phyloP scores from a whole-genome alignment of 805 yeast genomes.

The Saturnispora galanensis region DNA sequence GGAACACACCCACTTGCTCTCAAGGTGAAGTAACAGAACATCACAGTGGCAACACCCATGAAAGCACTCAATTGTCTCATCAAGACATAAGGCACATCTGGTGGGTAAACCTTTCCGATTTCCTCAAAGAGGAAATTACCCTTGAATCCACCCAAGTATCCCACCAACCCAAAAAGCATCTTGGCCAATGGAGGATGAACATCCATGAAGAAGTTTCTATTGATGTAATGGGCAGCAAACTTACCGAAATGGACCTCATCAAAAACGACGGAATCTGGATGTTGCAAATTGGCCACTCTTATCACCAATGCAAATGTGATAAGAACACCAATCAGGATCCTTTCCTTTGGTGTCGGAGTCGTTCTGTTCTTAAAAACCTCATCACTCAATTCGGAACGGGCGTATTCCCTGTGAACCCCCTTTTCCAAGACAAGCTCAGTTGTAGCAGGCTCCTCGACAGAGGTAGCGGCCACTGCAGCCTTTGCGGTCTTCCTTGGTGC shows the following conservation, averaged over 20 bases:
- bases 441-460: slow-evolving; percentile 17
- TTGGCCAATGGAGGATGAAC: slow-evolving; percentile 86
- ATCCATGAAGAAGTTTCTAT: slow-evolving; percentile 68
- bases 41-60: slow-evolving; percentile 58
- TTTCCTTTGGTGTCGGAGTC: slow-evolving; percentile 30
- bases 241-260: slow-evolving; percentile 95
- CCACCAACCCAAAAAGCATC: slow-evolving; percentile 67
- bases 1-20: slow-evolving; percentile 66
- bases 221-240: slow-evolving; percentile 83
- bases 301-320: slow-evolving; percentile 38
- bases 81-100: slow-evolving; percentile 47
- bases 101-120: slow-evolving; percentile 58
- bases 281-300: slow-evolving; percentile 50
- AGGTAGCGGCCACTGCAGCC: background rate
- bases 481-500: slow-evolving; percentile 17
- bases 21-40: slow-evolving; percentile 57
- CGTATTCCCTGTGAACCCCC: slow-evolving; percentile 46
- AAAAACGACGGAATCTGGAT: slow-evolving; percentile 84
- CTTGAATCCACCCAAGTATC: slow-evolving; percentile 54
- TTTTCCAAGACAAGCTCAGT: slow-evolving; percentile 37
- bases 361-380: slow-evolving; percentile 33
- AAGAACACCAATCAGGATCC: slow-evolving; percentile 32
- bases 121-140: slow-evolving; percentile 60
- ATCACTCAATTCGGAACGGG: slow-evolving; percentile 42
- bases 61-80: slow-evolving; percentile 67